Evolutionary conservation across 2,329 filamentous ascomycete genomes (phyloP), one percentile per base, ranked within the genome.

Genomic region (Basipetospora chlamydospora): DNA sequence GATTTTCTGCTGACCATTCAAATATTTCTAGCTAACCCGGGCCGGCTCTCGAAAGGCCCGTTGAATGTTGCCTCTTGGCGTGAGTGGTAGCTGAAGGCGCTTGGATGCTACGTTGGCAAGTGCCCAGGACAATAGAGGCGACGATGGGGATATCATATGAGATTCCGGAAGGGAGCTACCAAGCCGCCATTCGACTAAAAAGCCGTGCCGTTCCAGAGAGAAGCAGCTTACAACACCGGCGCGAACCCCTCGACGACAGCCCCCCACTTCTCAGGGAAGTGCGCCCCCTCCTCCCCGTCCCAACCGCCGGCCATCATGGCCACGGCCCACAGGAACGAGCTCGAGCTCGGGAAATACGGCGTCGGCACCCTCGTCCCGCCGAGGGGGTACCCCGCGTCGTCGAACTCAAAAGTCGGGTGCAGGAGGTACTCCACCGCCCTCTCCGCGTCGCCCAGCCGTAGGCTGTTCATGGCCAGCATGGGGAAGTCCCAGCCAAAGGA

Each of bases 291-390:
- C 32, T 47, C 48, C 2, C 59, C 64, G 45, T 72, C 67, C 69
- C 70, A 73, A 0, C 65, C 70, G 2, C 66, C 67, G 9, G 65
- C 63, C 62, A 73, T 64, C 66, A 73, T 70, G 3, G 64, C 69
- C 39, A 67, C 54, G 1, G 66, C 66, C 22, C 70, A 47, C 45
- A 74, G 43, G 40, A 74, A 52, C 2, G 59, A 59, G 3, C 63
- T 59, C 25, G 60, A 58, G 15, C 61, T 62, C 0, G 70, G 70
- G 39, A 74, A 70, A 48, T 74, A 74, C 8, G 70, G 70, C 20
- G 70, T 73, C 2, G 68, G 59, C 7, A 72, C 70, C 28, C 63
- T 56, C 4, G 57, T 53, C 1, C 66, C 66, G 5, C 69, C 69
- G 4, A 66, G 50, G 0, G 67, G 62, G 48, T 71, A 70, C 1